Evolutionary conservation across 805 yeast genomes (phyloP), one percentile per base, ranked within the genome.

Genomic region (Ogataea methylovora): DNA sequence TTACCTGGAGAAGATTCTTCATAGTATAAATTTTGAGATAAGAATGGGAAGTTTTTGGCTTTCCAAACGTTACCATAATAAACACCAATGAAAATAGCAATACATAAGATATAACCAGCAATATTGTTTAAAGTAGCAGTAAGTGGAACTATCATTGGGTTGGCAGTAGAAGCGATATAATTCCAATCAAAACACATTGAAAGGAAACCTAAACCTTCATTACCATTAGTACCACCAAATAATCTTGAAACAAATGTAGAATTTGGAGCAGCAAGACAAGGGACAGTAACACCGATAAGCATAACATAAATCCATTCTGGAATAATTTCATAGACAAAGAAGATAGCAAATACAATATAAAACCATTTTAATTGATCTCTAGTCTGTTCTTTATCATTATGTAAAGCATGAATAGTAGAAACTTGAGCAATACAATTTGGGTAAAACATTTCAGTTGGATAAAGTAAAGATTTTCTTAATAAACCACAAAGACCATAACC

Each of bases 361-460:
- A 45, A 45, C 40, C 42, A 40, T 27, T 40, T 51, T 18, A 53
- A 41, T 32, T 51, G 52, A 25, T 43, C 37, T 35, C 40, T 45
- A 24, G 43, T 38, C 31, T 38, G 36, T 28, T 39, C 39, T 34
- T 42, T 39, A 36, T 47, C 46, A 36, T 46, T 44, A 41, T 53
- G 58, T 17, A 47, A 30, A 10, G 52, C 36, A 32, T 47, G 52
- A 29, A 47, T 45, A 16, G 49, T 47, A 11, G 52, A 24, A 7
- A 47, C 52, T 27, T 37, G 39, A 8, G 66, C 64, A 27, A 69
- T 60, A 29, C 63, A 45, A 20, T 70, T 59, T 20, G 73, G 67
- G 33, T 65, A 62, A 30, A 69, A 45, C 58, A 41, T 52, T 5
- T 46, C 45, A 21, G 49, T 41, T 21, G 54, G 50, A 21, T 45